Base-by-base conservation (phyloP, 176 grass and related monocot species). In the Saccharum officinarum region DNA sequence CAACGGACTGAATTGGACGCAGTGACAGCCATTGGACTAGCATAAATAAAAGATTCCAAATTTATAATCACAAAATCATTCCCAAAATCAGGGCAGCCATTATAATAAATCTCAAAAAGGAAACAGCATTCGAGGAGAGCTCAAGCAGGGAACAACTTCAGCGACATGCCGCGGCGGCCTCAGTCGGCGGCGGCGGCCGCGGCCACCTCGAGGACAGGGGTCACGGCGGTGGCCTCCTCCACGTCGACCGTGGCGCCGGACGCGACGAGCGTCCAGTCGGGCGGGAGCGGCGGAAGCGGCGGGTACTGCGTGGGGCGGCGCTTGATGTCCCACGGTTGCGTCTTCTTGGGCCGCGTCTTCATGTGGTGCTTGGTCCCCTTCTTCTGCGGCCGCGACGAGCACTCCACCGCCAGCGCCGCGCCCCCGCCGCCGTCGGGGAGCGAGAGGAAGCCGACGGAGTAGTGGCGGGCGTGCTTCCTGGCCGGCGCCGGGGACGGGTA, bases 261-360 rank as follows among this genome's bases (percentile, higher is more conserved):
- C 25, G 89, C 55, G 30, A 91, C 86, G 61, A 95, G 84, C 6
- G 93, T 95, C 93, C 96, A 98, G 67, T 98, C 97, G 8, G 88
- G 79, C 0, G 96, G 93, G 2, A 98, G 90, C 14, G 41, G 10
- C 23, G 89, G 91, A 14, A 95, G 93, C 42, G 93, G 91, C 14
- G 80, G 69, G 84, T 98, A 98, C 25, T 79, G 67, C 26, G 83
- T 89, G 66, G 96, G 96, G 18, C 86, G 76, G 84, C 93, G 89
- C 83, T 88, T 90, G 41, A 85, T 62, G 71, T 95, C 93, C 97
- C 91, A 95, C 22, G 22, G 73, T 71, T 91, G 83, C 83, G 73
- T 89, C 91, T 98, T 98, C 90, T 94, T 98, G 39, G 91, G 96
- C 42, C 93, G 84, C 75, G 89, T 87, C 93, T 98, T 98, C 83